A percentile compares a stretch with the other conserved stretches of the same genome.
phyloP scores from a whole-genome alignment of 768 basidiomycete species.

The Rhodotorula paludigena region DNA sequence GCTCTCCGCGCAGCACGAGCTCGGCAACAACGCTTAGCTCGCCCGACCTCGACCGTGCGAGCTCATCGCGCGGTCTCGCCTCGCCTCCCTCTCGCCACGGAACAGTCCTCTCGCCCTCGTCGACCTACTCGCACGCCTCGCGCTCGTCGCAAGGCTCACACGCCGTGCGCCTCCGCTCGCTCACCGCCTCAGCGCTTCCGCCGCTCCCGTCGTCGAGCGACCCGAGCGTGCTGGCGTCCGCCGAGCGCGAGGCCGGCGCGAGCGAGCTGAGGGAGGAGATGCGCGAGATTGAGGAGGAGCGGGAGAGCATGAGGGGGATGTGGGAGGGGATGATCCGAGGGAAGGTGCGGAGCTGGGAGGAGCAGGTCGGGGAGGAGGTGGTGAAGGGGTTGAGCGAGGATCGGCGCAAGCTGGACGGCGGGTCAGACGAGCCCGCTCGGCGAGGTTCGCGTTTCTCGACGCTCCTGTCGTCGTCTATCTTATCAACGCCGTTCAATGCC shows the following conservation, averaged over 20 bases:
- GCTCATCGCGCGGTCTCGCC: not conserved
- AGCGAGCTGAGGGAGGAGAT: conserved; percentile 2
- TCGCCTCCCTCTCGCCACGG: conserved; percentile 6
- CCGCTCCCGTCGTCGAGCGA: conserved; percentile 21
- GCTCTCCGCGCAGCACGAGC: not conserved
- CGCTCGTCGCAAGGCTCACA: conserved; percentile 1
- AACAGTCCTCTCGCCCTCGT: not conserved
- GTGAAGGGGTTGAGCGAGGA: not conserved
- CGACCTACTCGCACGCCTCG: not conserved
- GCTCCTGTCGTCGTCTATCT: too few species aligned
- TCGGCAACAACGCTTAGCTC: not conserved
- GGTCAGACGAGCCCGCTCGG: too few species aligned
- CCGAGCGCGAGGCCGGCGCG: not conserved
- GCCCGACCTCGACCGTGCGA: not conserved
- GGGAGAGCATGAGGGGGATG: not conserved
- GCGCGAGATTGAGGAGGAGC: not conserved
- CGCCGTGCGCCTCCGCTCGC: not conserved
- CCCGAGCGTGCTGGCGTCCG: conserved; percentile 19
- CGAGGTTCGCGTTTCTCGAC: too few species aligned
- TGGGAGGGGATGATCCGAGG: not conserved
- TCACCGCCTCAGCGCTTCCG: too few species aligned
- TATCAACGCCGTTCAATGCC: too few species aligned
- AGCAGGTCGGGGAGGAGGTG: not conserved
- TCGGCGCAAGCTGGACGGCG: too few species aligned
- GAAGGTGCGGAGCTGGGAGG: not conserved